Evolutionary conservation across 179 eudicot species (phyloP).

Genomic region (Silene noctiflora): DNA sequence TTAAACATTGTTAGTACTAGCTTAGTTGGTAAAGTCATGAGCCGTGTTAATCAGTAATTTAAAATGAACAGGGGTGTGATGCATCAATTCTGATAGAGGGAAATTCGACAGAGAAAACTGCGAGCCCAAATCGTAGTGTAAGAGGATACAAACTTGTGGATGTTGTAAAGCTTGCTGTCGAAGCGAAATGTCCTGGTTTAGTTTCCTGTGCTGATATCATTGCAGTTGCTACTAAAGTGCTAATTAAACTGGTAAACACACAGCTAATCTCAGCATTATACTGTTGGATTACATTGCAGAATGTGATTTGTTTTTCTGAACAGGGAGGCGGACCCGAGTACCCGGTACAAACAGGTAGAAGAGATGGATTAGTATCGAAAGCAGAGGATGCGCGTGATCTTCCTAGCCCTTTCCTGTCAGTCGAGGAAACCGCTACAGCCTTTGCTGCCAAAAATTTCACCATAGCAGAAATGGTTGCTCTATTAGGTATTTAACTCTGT

Average conservation of each 20-base stretch:
- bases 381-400: conserved; percentile 20
- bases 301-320: not conserved
- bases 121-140: conserved; percentile 40
- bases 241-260: conserved; percentile 47
- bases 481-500: conserved; percentile 19
- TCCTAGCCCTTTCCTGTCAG: conserved; percentile 27
- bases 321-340: conserved; percentile 31
- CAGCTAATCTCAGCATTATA: no score
- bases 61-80: conserved; percentile 47
- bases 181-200: conserved; percentile 43
- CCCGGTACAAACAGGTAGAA: conserved; percentile 30
- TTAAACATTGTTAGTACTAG: no score
- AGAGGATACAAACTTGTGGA: conserved; percentile 53
- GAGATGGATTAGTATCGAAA: conserved; percentile 23
- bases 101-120: conserved; percentile 37
- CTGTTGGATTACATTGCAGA: conserved; percentile 7
- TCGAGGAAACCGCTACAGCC: conserved; percentile 8
- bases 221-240: conserved; percentile 57
- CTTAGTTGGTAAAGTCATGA: not conserved
- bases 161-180: conserved; percentile 44
- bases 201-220: conserved; percentile 74
- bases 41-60: no score
- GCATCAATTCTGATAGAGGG: conserved; percentile 61
- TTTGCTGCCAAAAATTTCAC: conserved; percentile 21
- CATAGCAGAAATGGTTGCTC: conserved; percentile 27